Evolutionary conservation across 148 eudicot species (phyloP).

Genomic region (Chenopodium berlandieri): DNA sequence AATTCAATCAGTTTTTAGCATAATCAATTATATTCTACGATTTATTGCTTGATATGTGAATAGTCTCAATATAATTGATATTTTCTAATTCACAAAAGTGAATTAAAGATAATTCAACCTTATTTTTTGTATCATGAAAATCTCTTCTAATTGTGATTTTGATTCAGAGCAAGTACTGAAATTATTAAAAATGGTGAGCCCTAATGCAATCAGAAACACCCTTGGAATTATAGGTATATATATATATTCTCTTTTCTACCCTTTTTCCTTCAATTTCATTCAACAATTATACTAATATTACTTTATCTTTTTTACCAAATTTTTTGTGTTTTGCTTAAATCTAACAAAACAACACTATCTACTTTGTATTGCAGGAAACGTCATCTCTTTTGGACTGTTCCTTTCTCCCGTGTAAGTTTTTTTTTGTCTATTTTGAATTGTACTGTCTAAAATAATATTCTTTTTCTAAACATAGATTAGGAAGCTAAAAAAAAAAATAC

Average conservation of each 20-base stretch:
- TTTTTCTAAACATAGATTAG: too few species aligned
- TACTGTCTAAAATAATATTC: too few species aligned
- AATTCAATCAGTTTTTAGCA: too few species aligned
- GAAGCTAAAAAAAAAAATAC: too few species aligned
- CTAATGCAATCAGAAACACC: conserved; percentile 13
- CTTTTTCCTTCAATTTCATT: not conserved
- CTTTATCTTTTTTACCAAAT: not conserved
- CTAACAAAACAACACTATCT: not conserved
- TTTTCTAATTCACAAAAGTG: not conserved
- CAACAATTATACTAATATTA: not conserved
- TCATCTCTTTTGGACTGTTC: conserved; percentile 58
- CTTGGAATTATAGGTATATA: conserved; percentile 35
- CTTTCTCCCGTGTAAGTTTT: conserved; percentile 52
- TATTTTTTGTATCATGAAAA: too few species aligned
- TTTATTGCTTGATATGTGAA: not conserved
- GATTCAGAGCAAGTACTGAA: not conserved
- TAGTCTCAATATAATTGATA: not conserved
- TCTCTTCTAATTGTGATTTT: conserved; percentile 2
- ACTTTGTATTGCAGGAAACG: conserved; percentile 47
- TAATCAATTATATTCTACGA: not conserved
- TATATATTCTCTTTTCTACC: not conserved
- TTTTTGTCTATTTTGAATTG: not conserved
- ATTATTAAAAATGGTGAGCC: conserved; percentile 24
- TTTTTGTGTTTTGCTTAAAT: not conserved
- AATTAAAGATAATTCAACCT: not conserved